phyloP scores from a whole-genome alignment of 441 rosid genomes.

The Gossypium trilobum region DNA sequence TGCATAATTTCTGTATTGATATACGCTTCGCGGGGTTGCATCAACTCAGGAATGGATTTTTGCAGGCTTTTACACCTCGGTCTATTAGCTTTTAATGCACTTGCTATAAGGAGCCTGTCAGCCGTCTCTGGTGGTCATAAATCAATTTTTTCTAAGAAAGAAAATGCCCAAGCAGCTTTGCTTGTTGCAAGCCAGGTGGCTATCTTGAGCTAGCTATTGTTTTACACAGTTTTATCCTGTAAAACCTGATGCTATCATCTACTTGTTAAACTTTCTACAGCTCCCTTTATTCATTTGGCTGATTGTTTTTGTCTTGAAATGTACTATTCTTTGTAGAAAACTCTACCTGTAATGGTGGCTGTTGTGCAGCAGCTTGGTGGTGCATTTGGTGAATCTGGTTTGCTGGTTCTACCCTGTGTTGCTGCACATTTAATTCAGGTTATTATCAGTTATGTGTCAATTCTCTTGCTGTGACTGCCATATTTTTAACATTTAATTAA shows the following conservation, averaged over 20 bases:
- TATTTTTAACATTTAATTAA: constrained; percentile 8
- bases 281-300: background rate
- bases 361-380: constrained; percentile 84
- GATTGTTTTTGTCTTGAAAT: background rate
- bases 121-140: constrained; percentile 39
- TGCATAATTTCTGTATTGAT: background rate
- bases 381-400: constrained; percentile 79
- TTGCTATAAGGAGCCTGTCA: constrained; percentile 46
- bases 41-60: constrained; percentile 15
- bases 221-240: constrained; percentile 1
- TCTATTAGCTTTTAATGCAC: constrained; percentile 50
- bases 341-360: constrained; percentile 77
- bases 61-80: constrained; percentile 65
- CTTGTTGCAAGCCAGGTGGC: constrained; percentile 83
- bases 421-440: constrained; percentile 88
- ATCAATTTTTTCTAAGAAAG: constrained; percentile 51
- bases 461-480: background rate
- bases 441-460: background rate
- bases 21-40: background rate
- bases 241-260: background rate
- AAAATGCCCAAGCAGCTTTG: constrained; percentile 54
- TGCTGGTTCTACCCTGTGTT: constrained; percentile 88
- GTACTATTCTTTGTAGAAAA: constrained; percentile 43
- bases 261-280: background rate
- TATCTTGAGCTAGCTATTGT: constrained; percentile 1